These are phyloP conservation scores for Claviceps monticola DNA, from an alignment of 2,329 filamentous ascomycete species.

Conservation along the genomic window DNA sequence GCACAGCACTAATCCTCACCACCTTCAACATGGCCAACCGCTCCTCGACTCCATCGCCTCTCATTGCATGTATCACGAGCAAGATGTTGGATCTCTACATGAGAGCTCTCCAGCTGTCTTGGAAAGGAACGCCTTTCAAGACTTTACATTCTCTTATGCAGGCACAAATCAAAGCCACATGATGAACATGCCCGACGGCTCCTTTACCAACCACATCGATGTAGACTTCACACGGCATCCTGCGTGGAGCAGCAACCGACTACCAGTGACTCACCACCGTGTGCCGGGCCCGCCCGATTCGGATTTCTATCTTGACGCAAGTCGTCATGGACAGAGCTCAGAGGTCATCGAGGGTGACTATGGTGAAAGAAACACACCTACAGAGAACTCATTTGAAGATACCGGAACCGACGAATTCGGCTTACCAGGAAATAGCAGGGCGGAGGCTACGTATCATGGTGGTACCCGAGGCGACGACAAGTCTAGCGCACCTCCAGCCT, in stretches of 20 bases:
- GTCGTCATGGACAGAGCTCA: conserved; percentile 15
- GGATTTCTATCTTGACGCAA: conserved; percentile 12
- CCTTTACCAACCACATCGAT: conserved; percentile 16
- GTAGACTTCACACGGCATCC: conserved; percentile 23
- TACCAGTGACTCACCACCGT: conserved; percentile 9
- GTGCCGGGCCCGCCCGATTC: conserved; percentile 11
- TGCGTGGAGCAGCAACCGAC: conserved; percentile 6
- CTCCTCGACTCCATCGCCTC: conserved; percentile 12
- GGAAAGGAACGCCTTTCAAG: conserved; percentile 34
- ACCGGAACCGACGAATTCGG: conserved; percentile 45
- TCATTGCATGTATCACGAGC: conserved; percentile 12
- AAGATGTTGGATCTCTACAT: conserved; percentile 11
- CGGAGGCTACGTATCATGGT: conserved; percentile 40
- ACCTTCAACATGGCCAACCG: conserved; percentile 17
- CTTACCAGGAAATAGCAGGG: conserved; percentile 28
- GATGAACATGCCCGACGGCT: conserved; percentile 18
- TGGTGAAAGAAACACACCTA: conserved; percentile 28
- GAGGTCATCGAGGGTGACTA: conserved; percentile 33
- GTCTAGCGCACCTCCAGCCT: conserved; percentile 46
- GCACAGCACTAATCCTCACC: conserved; percentile 15
- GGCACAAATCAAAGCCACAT: conserved; percentile 17
- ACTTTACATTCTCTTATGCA: conserved; percentile 38
- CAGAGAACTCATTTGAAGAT: conserved; percentile 37
- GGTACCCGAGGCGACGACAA: conserved; percentile 44
- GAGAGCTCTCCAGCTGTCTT: conserved; percentile 20